phyloP scores from a whole-genome alignment of 441 rosid species.

The Macaranga tanarius region DNA sequence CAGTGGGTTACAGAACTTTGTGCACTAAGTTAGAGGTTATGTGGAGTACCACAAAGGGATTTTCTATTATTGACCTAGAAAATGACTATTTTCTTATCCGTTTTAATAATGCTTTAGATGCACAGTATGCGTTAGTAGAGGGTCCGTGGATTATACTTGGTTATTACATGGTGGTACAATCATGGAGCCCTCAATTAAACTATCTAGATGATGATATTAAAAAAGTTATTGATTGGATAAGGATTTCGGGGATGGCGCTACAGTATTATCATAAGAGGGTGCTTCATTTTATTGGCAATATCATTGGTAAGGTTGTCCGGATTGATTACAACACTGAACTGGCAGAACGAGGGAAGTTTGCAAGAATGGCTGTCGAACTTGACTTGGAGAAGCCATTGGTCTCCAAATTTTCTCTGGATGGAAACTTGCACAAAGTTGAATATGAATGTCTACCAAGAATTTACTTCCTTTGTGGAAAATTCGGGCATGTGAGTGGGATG shows the following conservation, averaged over 20 bases:
- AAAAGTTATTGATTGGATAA: background rate
- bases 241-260: background rate
- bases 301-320: background rate
- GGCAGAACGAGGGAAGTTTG: background rate
- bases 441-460: background rate
- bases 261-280: background rate
- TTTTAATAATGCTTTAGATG: background rate
- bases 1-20: no score
- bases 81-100: background rate
- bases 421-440: background rate
- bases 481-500: background rate
- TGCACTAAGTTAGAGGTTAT: no score
- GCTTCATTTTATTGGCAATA: background rate
- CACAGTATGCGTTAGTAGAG: background rate
- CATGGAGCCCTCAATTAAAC: background rate
- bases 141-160: background rate
- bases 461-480: background rate
- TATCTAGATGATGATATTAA: no score
- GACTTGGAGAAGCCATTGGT: background rate
- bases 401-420: background rate
- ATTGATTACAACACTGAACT: background rate
- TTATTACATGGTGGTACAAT: background rate
- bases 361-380: background rate
- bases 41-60: no score
- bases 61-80: background rate